Evolutionary conservation across 2,329 filamentous ascomycete genomes (phyloP), one percentile per base, ranked within the genome.

Genomic region (Aspergillus sp.): DNA sequence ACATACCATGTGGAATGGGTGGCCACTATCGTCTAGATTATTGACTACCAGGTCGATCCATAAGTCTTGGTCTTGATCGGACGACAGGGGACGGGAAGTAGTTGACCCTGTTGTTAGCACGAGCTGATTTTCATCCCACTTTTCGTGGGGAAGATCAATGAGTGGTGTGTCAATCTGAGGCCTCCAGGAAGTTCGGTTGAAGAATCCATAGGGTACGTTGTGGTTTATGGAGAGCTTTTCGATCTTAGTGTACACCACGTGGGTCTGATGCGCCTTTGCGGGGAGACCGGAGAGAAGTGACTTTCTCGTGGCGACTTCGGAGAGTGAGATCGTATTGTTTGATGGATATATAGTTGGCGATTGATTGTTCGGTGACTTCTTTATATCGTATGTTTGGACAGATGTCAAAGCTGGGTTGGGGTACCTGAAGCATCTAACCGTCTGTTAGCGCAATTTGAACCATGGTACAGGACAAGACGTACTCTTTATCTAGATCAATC

Each of bases 31-130:
- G 58, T 84, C 81, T 15, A 82, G 70, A 57, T 84, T 84, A 63
- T 84, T 84, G 51, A 83, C 70, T 3, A 82, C 72, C 1, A 83
- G 64, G 62, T 83, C 81, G 1, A 82, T 70, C 80, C 81, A 84
- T 28, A 52, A 54, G 5, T 30, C 23, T 0, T 25, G 17, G 5
- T 58, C 38, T 2, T 5, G 15, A 1, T 17, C 39, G 4, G 17
- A 19, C 12, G 21, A 19, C 15, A 23, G 19, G 10, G 3, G 9
- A 17, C 5, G 55, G 1, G 49, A 38, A 68, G 63, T 3, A 67
- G 59, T 30, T 63, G 61, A 6, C n/a, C 47, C 47, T 5, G 68
- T 73, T 6, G 66, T 71, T 58, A 73, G 70, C 5, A 73, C 64
- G 30, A 82, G 71, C 51, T 82, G 78, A 45, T 81, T 76, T 4